Base-by-base conservation (phyloP, 306 rosid species). In the Cucurbita ficifolia region DNA sequence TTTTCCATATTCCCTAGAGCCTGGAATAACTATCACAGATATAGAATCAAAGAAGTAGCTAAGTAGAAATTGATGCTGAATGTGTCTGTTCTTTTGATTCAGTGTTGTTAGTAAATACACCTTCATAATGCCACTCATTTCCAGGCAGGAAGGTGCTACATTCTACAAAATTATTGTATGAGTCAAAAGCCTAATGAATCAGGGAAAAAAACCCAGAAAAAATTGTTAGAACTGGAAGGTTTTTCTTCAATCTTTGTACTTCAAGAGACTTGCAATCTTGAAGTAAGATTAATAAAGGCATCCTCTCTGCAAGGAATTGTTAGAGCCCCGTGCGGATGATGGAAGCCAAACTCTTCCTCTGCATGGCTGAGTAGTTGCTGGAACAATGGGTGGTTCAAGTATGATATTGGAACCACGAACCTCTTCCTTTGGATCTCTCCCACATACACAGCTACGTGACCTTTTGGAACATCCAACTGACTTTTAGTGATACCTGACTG, bases 261-360 rank as follows among this genome's bases (percentile, higher is more conserved):
- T 62, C 14, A 62, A 40, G 24, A 62, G 7, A 14, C 53, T 49
- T 49, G 19, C 56, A 82, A 56, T 38, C 51, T 24, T 54, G 81
- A 80, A 53, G 79, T 73, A 76, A 82, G 74, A 72, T 76, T 24
- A 58, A 74, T 21, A 24, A 85, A 85, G 17, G 52, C 48, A 38
- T 85, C 81, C 76, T 78, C 80, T 8, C 49, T 61, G 84, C 86
- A 85, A 5, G 86, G 86, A 63, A 82, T 85, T 14, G 79, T 80
- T 21, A 85, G 84, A 50, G 33, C 88, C 21, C 86, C 86, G 75
- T 61, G 80, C 11, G 81, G 86, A 68, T 85, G 83, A 74, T 61
- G 19, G 76, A 78, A 82, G 1, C 87, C 87, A 42, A 81, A 86
- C 76, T 85, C 83, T 64, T 82, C 78, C 82, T 82, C 83, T 0